These are phyloP conservation scores for Grigorovia jiainica DNA, from an alignment of 805 yeast genomes.

Conservation along the genomic window DNA sequence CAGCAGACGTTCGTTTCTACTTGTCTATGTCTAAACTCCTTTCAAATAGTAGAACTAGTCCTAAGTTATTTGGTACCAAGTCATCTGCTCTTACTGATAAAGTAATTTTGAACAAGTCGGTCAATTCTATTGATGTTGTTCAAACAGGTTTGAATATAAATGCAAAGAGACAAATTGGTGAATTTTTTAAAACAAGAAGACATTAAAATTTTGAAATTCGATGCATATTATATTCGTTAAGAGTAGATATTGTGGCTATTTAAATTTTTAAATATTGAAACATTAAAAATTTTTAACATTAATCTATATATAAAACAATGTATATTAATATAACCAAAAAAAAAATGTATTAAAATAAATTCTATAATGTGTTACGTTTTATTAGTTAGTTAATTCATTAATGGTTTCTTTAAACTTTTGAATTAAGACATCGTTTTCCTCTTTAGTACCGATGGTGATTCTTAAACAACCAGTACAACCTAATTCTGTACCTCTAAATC, in stretches of 20 bases:
- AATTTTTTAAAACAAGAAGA: conserved; percentile 11
- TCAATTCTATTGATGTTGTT: conserved; percentile 14
- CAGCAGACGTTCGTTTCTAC: neutral
- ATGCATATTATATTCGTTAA: too few relatives aligned
- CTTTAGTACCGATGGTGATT: conserved; percentile 74
- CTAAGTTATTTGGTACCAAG: neutral
- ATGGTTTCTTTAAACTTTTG: conserved; percentile 36
- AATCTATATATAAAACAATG: too few relatives aligned
- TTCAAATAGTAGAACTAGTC: neutral
- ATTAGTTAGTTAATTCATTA: conserved; percentile 2
- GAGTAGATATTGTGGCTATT: too few relatives aligned
- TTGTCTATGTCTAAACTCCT: neutral
- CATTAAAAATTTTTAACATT: too few relatives aligned
- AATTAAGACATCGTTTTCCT: conserved; percentile 57
- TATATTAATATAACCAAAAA: too few relatives aligned
- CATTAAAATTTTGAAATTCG: too few relatives aligned
- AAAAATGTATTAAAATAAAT: too few relatives aligned
- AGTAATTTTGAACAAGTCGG: conserved; percentile 1
- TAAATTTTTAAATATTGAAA: too few relatives aligned
- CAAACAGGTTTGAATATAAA: conserved; percentile 17
- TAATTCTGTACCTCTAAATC: conserved; percentile 84
- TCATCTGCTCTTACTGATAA: neutral
- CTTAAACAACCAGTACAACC: conserved; percentile 86
- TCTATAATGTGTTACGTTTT: too few relatives aligned
- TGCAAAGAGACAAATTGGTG: conserved; percentile 22